These are phyloP conservation scores for Ganoderma sp. DNA, from an alignment of 1,284 basidiomycete genomes.

Conservation along the genomic window DNA sequence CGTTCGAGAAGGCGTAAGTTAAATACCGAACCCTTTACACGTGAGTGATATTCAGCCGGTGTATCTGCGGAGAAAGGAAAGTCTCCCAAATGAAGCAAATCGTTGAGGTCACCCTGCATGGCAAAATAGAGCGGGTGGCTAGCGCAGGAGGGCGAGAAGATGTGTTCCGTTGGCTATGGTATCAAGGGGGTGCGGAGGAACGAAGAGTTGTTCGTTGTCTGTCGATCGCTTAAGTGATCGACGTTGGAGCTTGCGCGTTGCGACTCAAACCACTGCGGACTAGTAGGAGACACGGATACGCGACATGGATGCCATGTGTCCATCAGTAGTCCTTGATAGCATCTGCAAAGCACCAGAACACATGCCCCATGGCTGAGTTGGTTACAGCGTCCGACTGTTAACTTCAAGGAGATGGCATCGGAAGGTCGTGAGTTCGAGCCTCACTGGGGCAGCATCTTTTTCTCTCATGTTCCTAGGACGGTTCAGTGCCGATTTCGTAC, in stretches of 20 bases:
- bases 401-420: slow-evolving; percentile 48
- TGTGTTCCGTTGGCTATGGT: no score
- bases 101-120: background rate
- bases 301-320: no score
- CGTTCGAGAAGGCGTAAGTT: background rate
- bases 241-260: no score
- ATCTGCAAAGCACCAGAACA: no score
- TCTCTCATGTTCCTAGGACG: no score
- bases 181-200: no score
- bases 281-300: no score
- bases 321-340: no score
- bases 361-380: slow-evolving; percentile 82
- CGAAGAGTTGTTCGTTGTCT: no score
- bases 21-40: background rate
- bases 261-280: no score
- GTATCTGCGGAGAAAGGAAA: background rate
- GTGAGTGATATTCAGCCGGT: background rate
- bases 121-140: background rate
- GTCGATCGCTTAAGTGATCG: no score
- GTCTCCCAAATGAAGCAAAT: slow-evolving; percentile 2
- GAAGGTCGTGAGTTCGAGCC: slow-evolving; percentile 80
- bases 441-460: slow-evolving; percentile 62
- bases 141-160: background rate
- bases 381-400: slow-evolving; percentile 86
- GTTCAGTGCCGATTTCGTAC: no score